Evolutionary conservation across 495 filamentous ascomycete species (phyloP).

Genomic region (Cenococcum geophilum): DNA sequence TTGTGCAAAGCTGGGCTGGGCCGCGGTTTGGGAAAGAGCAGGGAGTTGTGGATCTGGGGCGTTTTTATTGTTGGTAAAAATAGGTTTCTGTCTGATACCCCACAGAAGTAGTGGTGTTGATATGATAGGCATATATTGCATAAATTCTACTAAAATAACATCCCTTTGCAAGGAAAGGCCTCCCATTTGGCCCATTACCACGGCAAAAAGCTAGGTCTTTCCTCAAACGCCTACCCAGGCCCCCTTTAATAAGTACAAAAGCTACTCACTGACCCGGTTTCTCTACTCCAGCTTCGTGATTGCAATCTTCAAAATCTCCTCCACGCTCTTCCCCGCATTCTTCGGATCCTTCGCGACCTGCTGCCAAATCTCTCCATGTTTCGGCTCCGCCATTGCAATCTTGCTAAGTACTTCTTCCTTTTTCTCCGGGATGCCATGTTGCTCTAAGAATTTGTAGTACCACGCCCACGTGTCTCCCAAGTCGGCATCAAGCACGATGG

Average conservation of each 20-base stretch:
- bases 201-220: no score
- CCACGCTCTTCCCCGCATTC: constrained; percentile 63
- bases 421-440: constrained; percentile 94
- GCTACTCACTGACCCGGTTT: no score
- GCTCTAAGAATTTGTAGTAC: constrained; percentile 87
- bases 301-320: constrained; percentile 59
- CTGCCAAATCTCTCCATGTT: constrained; percentile 92
- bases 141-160: background rate
- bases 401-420: constrained; percentile 68
- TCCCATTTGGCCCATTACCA: background rate
- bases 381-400: constrained; percentile 70
- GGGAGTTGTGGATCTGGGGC: background rate
- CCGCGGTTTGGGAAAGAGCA: background rate
- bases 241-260: no score
- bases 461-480: constrained; percentile 93
- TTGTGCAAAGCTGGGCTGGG: background rate
- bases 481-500: constrained; percentile 77
- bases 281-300: constrained; percentile 19
- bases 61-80: background rate
- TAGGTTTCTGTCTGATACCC: background rate
- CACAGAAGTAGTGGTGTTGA: background rate
- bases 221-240: no score
- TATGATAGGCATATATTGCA: background rate
- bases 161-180: background rate
- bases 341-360: constrained; percentile 74